A percentile compares a stretch with the other conserved stretches of the same genome.
Evolutionary conservation across 1,284 basidiomycete genomes (phyloP).

Genomic region (Thelephora terrestris): DNA sequence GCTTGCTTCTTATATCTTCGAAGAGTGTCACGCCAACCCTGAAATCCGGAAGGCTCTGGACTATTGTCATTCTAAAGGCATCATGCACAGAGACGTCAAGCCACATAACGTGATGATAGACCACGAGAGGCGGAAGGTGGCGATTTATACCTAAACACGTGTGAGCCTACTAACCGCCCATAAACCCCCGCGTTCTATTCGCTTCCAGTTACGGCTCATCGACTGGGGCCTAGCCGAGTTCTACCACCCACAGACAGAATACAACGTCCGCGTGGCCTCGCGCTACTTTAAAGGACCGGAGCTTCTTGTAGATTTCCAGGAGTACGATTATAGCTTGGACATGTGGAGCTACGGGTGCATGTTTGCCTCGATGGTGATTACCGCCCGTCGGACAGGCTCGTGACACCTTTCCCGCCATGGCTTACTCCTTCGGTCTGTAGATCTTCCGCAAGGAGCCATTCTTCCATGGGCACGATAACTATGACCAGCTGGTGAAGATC

Average conservation of each 20-base stretch:
- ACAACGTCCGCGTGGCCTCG: slow-evolving; percentile 85
- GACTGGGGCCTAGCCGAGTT: slow-evolving; percentile 93
- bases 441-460: slow-evolving; percentile 99
- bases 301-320: slow-evolving; percentile 78
- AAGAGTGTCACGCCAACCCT: slow-evolving; percentile 1
- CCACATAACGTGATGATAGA: slow-evolving; percentile 92
- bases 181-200: neutral
- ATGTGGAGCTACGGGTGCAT: slow-evolving; percentile 89
- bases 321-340: slow-evolving; percentile 79
- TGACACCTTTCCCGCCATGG: neutral
- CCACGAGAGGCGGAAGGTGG: slow-evolving; percentile 65
- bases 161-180: neutral
- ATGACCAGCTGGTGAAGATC: slow-evolving; percentile 98
- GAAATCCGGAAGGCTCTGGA: slow-evolving; percentile 54
- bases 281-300: slow-evolving; percentile 89
- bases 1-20: neutral
- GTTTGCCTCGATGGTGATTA: slow-evolving; percentile 75
- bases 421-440: slow-evolving; percentile 29
- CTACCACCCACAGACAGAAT: slow-evolving; percentile 80
- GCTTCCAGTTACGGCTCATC: slow-evolving; percentile 61
- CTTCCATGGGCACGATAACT: slow-evolving; percentile 99
- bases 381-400: neutral
- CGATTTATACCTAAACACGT: slow-evolving; percentile 8
- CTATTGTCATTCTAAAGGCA: slow-evolving; percentile 81
- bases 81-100: slow-evolving; percentile 90